Conservation (phyloP, 2,329 filamentous ascomycete species). For the Venturia oleaginea region DNA sequence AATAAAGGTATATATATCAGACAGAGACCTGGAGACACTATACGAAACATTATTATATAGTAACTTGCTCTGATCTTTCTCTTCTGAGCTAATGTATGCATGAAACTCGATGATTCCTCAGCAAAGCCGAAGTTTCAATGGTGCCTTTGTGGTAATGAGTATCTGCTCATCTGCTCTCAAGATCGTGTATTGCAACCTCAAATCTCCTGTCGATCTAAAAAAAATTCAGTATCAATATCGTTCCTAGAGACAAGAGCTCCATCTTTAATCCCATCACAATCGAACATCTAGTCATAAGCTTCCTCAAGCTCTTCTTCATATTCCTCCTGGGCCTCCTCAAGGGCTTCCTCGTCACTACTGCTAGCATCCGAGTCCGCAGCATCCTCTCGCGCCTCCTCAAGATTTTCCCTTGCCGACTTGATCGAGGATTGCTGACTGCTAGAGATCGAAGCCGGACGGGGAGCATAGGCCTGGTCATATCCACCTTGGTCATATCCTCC, state of each 20-base stretch:
- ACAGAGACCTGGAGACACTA: too few species aligned
- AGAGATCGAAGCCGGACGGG: not conserved
- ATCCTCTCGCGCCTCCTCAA: conserved; percentile 21
- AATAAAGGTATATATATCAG: too few species aligned
- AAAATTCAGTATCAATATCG: not conserved
- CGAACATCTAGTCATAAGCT: conserved; percentile 14
- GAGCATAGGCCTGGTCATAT: conserved; percentile 11
- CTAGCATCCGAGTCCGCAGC: conserved; percentile 35
- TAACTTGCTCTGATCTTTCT: too few species aligned
- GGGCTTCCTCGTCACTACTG: conserved; percentile 44
- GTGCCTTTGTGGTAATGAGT: too few species aligned
- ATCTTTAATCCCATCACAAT: not conserved
- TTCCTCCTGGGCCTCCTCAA: conserved; percentile 45
- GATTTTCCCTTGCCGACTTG: conserved; percentile 15
- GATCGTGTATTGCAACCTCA: too few species aligned
- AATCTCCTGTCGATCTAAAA: not conserved
- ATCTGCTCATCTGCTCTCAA: too few species aligned
- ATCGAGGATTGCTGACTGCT: not conserved
- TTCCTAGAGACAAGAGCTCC: too few species aligned
- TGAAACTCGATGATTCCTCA: too few species aligned
- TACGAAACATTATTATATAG: too few species aligned
- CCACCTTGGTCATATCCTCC: not conserved
- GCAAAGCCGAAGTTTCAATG: too few species aligned
- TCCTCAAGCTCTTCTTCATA: conserved; percentile 40
- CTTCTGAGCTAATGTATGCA: too few species aligned